Base-by-base conservation (phyloP, 164 flowering plant genomes). In the Akebia trifoliata region DNA sequence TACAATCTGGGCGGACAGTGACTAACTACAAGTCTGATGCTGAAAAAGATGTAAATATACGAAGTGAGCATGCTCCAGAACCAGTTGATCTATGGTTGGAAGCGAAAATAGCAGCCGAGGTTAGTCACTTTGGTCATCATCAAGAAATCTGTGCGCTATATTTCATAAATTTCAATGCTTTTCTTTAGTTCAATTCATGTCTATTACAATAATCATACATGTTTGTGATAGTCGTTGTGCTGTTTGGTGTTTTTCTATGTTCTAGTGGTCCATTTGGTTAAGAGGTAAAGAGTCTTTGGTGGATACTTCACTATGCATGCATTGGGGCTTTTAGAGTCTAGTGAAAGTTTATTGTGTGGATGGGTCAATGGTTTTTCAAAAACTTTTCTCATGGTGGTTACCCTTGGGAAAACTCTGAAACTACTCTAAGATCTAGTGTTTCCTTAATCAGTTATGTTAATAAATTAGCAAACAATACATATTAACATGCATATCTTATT, bases 51-150 rank as follows among this genome's bases (percentile, higher is more conserved):
- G 31, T 36, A 4, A 50, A 32, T 38, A 21, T 46, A 8, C 50
- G 47, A 56, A 54, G 18, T 62, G 77, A 65, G 44, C 63, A 61
- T 37, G 56, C 51, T 14, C 22, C 66, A 24, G 77, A 67, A 43
- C 39, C 72, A 21, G 69, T 80, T 60, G 76, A 88, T 74, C 69
- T 91, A 63, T 72, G 84, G 46, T 62, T 80, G 64, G 96, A 91
- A 75, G 92, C 94, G 40, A 91, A 84, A 69, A 28, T 73, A 63
- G 76, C 68, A 35, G 88, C 90, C 50, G 90, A 88, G 96, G 97
- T 87, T 57, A 54, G 79, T 72, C 20, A 45, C 36, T 40, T 54
- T 30, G 31, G 11, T 26, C 21, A 45, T 10, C 21, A 20, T 54
- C 26, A 28, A 47, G 31, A 2, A 39, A 4, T 38, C 14, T 46